These are phyloP conservation scores for Lepidium campestre DNA, from an alignment of 441 rosid species.

Conservation along the genomic window DNA sequence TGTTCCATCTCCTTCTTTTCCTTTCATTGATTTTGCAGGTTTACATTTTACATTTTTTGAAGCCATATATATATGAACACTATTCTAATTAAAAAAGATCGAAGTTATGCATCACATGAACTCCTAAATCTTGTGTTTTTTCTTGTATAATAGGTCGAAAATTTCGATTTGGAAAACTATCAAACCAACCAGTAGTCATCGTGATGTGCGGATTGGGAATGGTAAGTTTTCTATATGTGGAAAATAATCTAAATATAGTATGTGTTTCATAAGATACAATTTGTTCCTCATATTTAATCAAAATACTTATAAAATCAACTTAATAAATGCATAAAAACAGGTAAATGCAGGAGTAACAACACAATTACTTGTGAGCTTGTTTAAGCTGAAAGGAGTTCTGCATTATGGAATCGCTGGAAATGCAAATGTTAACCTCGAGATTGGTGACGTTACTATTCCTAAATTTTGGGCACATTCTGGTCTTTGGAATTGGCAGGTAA, in stretches of 20 bases:
- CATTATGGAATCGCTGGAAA: constrained; percentile 77
- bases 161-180: constrained; percentile 47
- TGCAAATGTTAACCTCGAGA: constrained; percentile 50
- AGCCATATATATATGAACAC: background rate
- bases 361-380: constrained; percentile 42
- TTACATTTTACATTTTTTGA: background rate
- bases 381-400: constrained; percentile 52
- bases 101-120: too few species aligned
- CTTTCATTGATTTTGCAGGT: constrained; percentile 55
- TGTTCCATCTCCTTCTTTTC: constrained; percentile 27
- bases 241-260: background rate
- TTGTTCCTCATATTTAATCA: background rate
- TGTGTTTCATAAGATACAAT: background rate
- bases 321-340: constrained; percentile 14
- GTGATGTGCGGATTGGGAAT: constrained; percentile 66
- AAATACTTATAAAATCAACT: background rate
- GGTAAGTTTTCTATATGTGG: constrained; percentile 30
- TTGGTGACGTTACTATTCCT: constrained; percentile 71
- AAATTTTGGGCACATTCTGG: constrained; percentile 70
- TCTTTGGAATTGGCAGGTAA: constrained; percentile 81
- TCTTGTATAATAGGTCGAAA: too few species aligned
- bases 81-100: background rate
- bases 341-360: constrained; percentile 67
- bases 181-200: constrained; percentile 36
- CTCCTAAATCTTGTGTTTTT: too few species aligned